Base-by-base conservation (phyloP, 2,329 filamentous ascomycete genomes). In the Pleomassaria siparia region DNA sequence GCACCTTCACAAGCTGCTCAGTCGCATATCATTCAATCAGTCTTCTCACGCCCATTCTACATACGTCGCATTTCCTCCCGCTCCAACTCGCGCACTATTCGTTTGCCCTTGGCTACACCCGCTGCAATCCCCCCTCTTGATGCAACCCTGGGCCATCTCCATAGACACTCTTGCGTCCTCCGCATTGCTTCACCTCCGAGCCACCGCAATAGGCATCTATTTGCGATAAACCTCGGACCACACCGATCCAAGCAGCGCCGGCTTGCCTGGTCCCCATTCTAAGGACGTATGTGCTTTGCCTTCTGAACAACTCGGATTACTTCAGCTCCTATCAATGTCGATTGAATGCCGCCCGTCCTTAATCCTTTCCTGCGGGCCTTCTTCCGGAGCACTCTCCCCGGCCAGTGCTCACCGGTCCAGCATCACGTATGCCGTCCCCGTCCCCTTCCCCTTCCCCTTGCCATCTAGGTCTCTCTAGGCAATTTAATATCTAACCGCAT, bases 321-420 rank as follows among this genome's bases (percentile, higher is more conserved):
- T 37, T 37, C 35, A 37, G 7, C 37, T 44, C 45, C 32, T 46
- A 43, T 63, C 58, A 35, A 64, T 67, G 64, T 72, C 69, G 75
- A 74, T 79, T 87, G 87, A 85, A 96, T 96, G 91, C 91, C 91
- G 86, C 90, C 94, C 79, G 64, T 67, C 55, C 82, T 97, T 85
- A 99, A 99, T 77, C 94, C 94, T 73, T 97, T 96, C 77, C 82
- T 99, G 74, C 87, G 89, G 80, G 91, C 92, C 81, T 97, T 99
- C 85, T 96, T 96, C 82, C 91, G 90, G 79, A 97, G 91, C 83
- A 85, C 89, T 72, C 82, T 96, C 70, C 87, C 88, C 62, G 80
- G 87, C 65, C 92, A 97, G 85, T 97, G 94, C 80, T 84, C 86
- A 55, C 91, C 94, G 46, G 82, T 91, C 56, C 88, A 94, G 73